Evolutionary conservation across 768 basidiomycete species (phyloP), one percentile per base, ranked within the genome.

Genomic region (Myochromella boudieri): DNA sequence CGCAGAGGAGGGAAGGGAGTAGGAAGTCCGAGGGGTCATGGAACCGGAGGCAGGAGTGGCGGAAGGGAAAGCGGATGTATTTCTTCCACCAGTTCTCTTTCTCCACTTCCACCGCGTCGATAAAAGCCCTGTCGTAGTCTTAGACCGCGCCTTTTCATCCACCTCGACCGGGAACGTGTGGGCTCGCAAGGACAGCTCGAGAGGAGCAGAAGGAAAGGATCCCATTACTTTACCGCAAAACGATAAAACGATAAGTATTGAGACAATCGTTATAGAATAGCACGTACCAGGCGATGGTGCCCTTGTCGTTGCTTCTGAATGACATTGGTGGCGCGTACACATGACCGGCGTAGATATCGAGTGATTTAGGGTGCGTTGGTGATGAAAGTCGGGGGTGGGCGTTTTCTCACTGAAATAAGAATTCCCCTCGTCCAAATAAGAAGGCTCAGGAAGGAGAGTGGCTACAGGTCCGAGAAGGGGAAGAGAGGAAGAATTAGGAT

Each of bases 281-380:
- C 14, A 29, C 8, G 28, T 20, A 55, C 49, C 34, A 17, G 39
- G 44, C 4, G 40, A 34, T 9, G 37, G 25, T 11, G 32, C 32
- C 37, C 46, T 44, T 3, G 43, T 49, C 18, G 51, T 48, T 25
- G 34, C 15, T 21, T 41, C 38, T 17, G 48, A 49, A 5, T 41
- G 40, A 5, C 44, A 42, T 37, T 36, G 34, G 17, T 24, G 25
- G 31, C 18, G 12, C 10, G 11, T 24, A 37, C 28, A 39, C 41
- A 56, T 42, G 9, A 22, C 40, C 4, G 53, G 51, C 18, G 41
- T 22, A 43, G 56, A 57, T n/a, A 37, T 3, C 3, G 53, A 48
- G 38, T 55, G 53, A 34, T 41, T 46, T 17, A 58, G 42, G 31
- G 17, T 24, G 31, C 49, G 48, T 34, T 29, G 25, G 20, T 42